Evolutionary conservation across 352 stramenopile species (phyloP).

Genomic region (Phytophthora hibernalis): DNA sequence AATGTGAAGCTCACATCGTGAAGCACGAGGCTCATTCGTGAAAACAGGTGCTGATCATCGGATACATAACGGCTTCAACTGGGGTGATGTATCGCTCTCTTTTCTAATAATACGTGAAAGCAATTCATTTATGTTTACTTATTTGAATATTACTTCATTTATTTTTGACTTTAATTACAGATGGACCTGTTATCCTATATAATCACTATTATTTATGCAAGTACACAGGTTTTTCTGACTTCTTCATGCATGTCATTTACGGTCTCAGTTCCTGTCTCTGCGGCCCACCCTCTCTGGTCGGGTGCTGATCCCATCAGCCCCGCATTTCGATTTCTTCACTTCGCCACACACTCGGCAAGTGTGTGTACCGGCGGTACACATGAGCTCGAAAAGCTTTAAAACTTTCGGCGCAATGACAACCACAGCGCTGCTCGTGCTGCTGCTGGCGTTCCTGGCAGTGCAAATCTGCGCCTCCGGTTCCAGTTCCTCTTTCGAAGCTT

Average conservation of each 20-base stretch:
- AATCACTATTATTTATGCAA: slow-evolving; percentile 9
- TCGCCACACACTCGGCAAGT: background rate
- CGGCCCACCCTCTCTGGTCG: slow-evolving; percentile 30
- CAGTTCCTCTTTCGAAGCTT: slow-evolving; percentile 16
- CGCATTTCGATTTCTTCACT: slow-evolving; percentile 17
- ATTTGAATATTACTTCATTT: no score
- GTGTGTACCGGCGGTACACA: background rate
- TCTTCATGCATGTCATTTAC: slow-evolving; percentile 13
- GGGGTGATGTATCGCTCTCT: slow-evolving; percentile 1
- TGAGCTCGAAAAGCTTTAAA: background rate
- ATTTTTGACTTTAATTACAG: background rate
- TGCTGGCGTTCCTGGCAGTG: slow-evolving; percentile 21
- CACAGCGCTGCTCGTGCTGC: slow-evolving; percentile 16
- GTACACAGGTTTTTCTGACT: slow-evolving; percentile 14
- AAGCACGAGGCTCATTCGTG: background rate
- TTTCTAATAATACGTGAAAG: background rate
- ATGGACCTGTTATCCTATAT: background rate
- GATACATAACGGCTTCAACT: slow-evolving; percentile 36
- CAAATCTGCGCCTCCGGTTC: slow-evolving; percentile 18
- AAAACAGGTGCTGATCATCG: no score
- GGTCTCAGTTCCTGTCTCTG: slow-evolving; percentile 22
- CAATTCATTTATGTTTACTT: background rate
- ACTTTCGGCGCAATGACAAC: slow-evolving; percentile 12
- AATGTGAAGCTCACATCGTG: no score
- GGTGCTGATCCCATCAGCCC: slow-evolving; percentile 23